Percentiles rank a stretch among this genome's conserved stretches.
Conservation (phyloP, 2,329 filamentous ascomycete genomes). For the Aspergillus neotritici region DNA sequence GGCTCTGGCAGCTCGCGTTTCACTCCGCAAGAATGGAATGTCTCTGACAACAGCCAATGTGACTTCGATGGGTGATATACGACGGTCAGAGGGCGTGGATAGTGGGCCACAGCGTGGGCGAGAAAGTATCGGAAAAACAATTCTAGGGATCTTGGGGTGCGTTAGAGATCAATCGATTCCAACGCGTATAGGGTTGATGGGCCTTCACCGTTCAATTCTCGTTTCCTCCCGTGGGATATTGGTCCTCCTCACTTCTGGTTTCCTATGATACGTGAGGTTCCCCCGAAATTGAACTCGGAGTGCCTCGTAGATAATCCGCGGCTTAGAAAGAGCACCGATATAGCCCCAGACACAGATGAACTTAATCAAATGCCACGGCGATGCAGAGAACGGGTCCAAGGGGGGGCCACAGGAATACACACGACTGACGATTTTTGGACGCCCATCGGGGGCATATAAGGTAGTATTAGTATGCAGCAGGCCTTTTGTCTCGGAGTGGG, state of each 20-base stretch:
- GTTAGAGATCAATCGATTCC: too few relatives aligned
- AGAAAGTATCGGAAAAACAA: too few relatives aligned
- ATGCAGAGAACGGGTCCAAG: slow-evolving; percentile 2
- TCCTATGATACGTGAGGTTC: slow-evolving; percentile 6
- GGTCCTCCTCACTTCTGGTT: slow-evolving; percentile 2
- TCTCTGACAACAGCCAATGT: too few relatives aligned
- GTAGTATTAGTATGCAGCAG: slow-evolving; percentile 7
- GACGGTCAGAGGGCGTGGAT: too few relatives aligned
- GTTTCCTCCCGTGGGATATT: slow-evolving; percentile 9
- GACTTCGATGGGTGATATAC: too few relatives aligned
- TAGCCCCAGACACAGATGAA: slow-evolving; percentile 8
- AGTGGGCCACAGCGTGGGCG: too few relatives aligned
- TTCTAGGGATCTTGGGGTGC: too few relatives aligned
- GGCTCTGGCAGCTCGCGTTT: too few relatives aligned
- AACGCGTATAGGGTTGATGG: too few relatives aligned
- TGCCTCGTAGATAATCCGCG: slow-evolving; percentile 9
- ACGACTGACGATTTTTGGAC: slow-evolving; percentile 8
- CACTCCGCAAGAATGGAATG: too few relatives aligned
- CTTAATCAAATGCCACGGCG: neutral
- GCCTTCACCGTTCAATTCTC: slow-evolving; percentile 3
- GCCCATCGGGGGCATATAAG: slow-evolving; percentile 1
- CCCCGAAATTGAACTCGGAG: slow-evolving; percentile 10
- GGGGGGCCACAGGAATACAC: slow-evolving; percentile 6
- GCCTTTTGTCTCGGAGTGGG: neutral
- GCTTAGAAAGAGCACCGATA: slow-evolving; percentile 1